Conservation (phyloP, 768 basidiomycete species). For the Pleurotus sapidus region DNA sequence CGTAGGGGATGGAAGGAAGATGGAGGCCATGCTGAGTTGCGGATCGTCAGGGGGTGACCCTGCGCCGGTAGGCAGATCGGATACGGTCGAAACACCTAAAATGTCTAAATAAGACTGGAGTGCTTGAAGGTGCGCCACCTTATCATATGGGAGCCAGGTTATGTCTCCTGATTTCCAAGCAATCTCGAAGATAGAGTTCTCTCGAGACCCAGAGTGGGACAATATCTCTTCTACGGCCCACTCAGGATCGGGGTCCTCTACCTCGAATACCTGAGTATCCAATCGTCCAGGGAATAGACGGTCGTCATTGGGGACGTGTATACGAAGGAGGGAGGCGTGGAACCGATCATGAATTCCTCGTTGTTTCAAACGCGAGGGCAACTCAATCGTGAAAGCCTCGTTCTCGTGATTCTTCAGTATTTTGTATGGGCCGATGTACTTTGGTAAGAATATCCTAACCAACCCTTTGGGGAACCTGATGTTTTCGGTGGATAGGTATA, state of each 20-base stretch:
- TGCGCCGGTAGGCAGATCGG: background rate
- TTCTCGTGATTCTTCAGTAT: conserved; percentile 14
- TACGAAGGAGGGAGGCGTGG: conserved; percentile 26
- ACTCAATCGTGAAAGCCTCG: conserved; percentile 18
- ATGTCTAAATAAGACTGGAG: conserved; percentile 16
- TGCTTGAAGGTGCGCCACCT: conserved; percentile 10
- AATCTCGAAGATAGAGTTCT: conserved; percentile 16
- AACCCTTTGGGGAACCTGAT: conserved; percentile 24
- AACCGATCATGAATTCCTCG: conserved; percentile 27
- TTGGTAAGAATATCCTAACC: conserved; percentile 29
- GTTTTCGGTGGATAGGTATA: conserved; percentile 33
- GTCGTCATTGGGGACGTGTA: conserved; percentile 33
- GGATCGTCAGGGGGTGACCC: background rate
- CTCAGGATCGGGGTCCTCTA: conserved; percentile 15
- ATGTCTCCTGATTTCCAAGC: conserved; percentile 19
- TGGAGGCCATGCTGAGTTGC: background rate
- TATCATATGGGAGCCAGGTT: conserved; percentile 14
- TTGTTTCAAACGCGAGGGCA: conserved; percentile 20
- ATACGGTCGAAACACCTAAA: background rate
- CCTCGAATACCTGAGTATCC: conserved; percentile 17
- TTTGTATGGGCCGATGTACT: conserved; percentile 30
- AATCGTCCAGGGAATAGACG: conserved; percentile 23
- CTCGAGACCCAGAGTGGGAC: conserved; percentile 17
- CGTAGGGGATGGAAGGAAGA: background rate
- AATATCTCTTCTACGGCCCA: background rate